A percentile compares a stretch with the other conserved stretches of the same genome.
phyloP scores from a whole-genome alignment of 208 protist genomes.

The Leishmania tarentolae region DNA sequence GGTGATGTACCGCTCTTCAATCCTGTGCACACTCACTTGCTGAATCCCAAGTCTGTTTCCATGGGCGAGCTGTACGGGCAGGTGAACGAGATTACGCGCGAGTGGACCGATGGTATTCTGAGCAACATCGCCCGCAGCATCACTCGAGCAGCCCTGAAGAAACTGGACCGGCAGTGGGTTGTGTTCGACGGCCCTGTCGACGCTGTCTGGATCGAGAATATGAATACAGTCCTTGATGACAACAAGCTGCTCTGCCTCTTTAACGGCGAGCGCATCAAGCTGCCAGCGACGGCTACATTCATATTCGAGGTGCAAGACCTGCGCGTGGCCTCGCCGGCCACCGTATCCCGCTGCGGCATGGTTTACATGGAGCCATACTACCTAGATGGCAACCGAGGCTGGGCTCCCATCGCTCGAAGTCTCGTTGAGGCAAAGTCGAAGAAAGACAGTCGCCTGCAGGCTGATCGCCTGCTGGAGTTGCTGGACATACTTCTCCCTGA shows the following conservation, averaged over 20 bases:
- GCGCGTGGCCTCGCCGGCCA: constrained; percentile 97
- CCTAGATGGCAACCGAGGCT: constrained; percentile 88
- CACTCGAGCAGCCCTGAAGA: constrained; percentile 70
- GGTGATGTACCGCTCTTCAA: constrained; percentile 80
- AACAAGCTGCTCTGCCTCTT: constrained; percentile 98
- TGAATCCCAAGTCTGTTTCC: constrained; percentile 97
- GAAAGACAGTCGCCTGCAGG: constrained; percentile 43
- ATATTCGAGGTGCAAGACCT: constrained; percentile 99
- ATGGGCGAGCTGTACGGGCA: constrained; percentile 97
- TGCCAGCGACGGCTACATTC: constrained; percentile 92
- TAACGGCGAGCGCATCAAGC: constrained; percentile 97
- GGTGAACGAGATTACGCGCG: constrained; percentile 96
- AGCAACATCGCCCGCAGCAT: constrained; percentile 92
- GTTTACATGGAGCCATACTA: constrained; percentile 97
- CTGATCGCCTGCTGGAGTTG: constrained; percentile 76
- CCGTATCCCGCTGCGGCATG: constrained; percentile 99
- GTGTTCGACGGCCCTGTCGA: constrained; percentile 99
- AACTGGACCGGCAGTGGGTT: constrained; percentile 93
- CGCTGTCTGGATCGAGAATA: constrained; percentile 99
- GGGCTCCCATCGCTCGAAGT: constrained; percentile 78
- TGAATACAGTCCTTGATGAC: constrained; percentile 99
- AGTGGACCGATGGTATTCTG: constrained; percentile 98
- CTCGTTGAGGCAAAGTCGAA: constrained; percentile 60
- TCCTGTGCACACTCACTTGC: constrained; percentile 72
- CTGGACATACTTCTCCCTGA: constrained; percentile 74